Conservation (phyloP, 148 eudicot species). For the Camellia lanceoleosa region DNA sequence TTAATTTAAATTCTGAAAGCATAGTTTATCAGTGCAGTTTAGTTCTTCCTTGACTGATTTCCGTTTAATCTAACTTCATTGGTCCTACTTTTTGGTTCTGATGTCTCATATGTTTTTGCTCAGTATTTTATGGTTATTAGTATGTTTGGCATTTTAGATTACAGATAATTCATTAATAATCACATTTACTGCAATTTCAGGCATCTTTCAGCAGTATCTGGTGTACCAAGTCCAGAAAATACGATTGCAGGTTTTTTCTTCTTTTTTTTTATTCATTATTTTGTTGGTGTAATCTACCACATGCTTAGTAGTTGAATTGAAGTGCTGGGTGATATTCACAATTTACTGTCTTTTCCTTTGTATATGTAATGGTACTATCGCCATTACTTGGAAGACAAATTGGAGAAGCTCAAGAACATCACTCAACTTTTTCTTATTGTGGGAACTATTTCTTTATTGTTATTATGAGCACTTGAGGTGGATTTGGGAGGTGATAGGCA, state of each 20-base stretch:
- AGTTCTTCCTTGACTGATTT: neutral
- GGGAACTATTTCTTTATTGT: neutral
- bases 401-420: neutral
- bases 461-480: no score
- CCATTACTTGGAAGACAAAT: neutral
- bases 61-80: neutral
- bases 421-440: neutral
- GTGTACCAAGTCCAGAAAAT: constrained; percentile 95
- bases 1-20: neutral
- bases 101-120: neutral
- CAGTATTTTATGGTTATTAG: neutral
- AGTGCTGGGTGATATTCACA: constrained; percentile 4
- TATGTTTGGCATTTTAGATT: neutral
- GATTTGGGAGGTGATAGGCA: no score
- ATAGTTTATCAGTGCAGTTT: neutral
- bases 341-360: neutral
- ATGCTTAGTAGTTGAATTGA: neutral
- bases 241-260: constrained; percentile 68
- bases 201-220: constrained; percentile 89
- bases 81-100: neutral
- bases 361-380: neutral
- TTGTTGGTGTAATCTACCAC: neutral
- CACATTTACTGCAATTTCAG: constrained; percentile 36
- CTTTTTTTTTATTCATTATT: neutral
- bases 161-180: neutral